Percentiles rank a stretch among this genome's conserved stretches.
phyloP scores from a whole-genome alignment of 2,329 filamentous ascomycete genomes.

The Calonectria crousiana region DNA sequence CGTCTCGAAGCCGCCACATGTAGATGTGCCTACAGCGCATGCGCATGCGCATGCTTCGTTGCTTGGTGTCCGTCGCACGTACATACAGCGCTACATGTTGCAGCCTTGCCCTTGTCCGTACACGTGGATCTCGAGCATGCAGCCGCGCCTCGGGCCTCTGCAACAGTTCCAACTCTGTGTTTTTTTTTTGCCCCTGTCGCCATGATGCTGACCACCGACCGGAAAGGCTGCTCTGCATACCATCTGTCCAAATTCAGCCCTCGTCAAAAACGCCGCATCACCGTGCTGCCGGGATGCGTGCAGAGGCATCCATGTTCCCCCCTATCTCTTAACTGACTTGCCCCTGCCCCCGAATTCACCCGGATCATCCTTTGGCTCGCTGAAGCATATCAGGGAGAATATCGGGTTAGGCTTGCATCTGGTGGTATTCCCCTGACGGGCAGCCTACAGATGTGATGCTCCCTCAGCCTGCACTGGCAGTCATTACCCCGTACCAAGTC shows the following conservation, averaged over 20 bases:
- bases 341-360: slow-evolving; percentile 10
- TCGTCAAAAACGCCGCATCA: slow-evolving; percentile 1
- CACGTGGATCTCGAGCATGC: not conserved
- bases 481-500: not conserved
- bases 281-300: not conserved
- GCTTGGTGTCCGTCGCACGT: not conserved
- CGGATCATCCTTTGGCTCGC: not conserved
- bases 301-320: not conserved
- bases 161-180: not conserved
- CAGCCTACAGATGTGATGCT: not conserved
- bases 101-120: not conserved
- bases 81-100: not conserved
- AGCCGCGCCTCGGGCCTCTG: not conserved
- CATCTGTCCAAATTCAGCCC: not conserved
- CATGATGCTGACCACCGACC: not conserved
- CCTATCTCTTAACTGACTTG: not conserved
- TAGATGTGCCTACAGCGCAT: not conserved
- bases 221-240: not conserved
- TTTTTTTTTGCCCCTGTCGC: not conserved
- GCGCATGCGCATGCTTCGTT: not conserved
- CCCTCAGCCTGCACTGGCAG: not conserved
- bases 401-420: not conserved
- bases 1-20: slow-evolving; percentile 21
- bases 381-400: not conserved
- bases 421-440: not conserved